Conservation (phyloP, 1,284 basidiomycete genomes). For the Boletellus deceptivus region DNA sequence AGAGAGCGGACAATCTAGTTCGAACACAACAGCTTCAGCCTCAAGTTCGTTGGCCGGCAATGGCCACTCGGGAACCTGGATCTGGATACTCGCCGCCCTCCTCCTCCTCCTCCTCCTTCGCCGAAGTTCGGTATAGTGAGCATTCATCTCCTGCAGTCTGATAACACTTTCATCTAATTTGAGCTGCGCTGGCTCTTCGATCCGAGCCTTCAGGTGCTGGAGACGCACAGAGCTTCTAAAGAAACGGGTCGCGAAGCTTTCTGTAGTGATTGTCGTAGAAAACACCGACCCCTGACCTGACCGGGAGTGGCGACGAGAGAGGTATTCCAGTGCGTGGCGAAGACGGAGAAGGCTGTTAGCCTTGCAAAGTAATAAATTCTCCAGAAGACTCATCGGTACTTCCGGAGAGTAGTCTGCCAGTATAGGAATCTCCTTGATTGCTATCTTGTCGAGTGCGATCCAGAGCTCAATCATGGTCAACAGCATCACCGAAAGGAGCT, state of each 20-base stretch:
- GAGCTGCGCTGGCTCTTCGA: background rate
- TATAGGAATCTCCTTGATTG: constrained; percentile 34
- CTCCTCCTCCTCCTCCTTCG: too few species aligned
- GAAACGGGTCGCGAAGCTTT: constrained; percentile 27
- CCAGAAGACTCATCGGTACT: constrained; percentile 36
- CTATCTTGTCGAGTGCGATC: constrained; percentile 43
- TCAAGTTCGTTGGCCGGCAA: background rate
- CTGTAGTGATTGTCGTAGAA: background rate
- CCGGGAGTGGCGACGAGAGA: constrained; percentile 25
- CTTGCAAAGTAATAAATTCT: constrained; percentile 40
- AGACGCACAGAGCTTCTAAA: background rate
- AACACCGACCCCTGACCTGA: constrained; percentile 22
- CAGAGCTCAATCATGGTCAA: constrained; percentile 44
- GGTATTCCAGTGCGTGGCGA: constrained; percentile 25
- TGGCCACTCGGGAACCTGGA: background rate
- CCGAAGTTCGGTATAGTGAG: background rate
- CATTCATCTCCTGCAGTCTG: background rate
- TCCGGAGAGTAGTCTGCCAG: constrained; percentile 47
- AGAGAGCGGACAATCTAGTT: constrained; percentile 39
- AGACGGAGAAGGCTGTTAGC: constrained; percentile 27
- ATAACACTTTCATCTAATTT: background rate
- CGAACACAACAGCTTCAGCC: constrained; percentile 42
- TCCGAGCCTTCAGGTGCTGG: background rate
- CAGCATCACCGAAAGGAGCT: constrained; percentile 42
- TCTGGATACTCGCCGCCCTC: too few species aligned